phyloP scores from a whole-genome alignment of 2,329 filamentous ascomycete species.

The Fusarium sulawesiense region DNA sequence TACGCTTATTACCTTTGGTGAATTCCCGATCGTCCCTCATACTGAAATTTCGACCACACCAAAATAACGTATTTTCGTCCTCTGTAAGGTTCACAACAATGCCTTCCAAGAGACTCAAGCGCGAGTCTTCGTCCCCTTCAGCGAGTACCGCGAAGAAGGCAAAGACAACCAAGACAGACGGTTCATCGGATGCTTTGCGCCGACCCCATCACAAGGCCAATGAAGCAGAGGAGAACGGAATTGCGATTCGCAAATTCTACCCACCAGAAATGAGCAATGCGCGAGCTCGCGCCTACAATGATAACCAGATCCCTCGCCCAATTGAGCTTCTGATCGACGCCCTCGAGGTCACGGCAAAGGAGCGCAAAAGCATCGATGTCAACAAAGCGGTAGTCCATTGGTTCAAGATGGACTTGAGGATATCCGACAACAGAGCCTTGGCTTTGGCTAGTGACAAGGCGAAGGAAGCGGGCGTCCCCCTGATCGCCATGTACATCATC shows the following conservation, averaged over 20 bases:
- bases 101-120: slow-evolving; percentile 46
- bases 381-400: slow-evolving; percentile 82
- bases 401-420: slow-evolving; percentile 87
- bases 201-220: slow-evolving; percentile 60
- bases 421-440: slow-evolving; percentile 78
- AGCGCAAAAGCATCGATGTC: slow-evolving; percentile 63
- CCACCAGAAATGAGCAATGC: slow-evolving; percentile 87
- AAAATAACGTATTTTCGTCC: background rate
- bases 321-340: slow-evolving; percentile 74
- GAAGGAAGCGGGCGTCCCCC: slow-evolving; percentile 72
- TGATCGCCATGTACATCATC: slow-evolving; percentile 82
- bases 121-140: slow-evolving; percentile 41
- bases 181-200: slow-evolving; percentile 51
- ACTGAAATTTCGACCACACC: background rate
- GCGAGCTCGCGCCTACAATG: slow-evolving; percentile 78
- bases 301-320: slow-evolving; percentile 76
- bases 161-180: slow-evolving; percentile 47
- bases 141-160: slow-evolving; percentile 48
- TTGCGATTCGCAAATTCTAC: slow-evolving; percentile 81
- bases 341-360: slow-evolving; percentile 68
- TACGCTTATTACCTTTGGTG: background rate
- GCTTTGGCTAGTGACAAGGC: slow-evolving; percentile 74
- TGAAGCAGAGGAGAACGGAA: slow-evolving; percentile 65
- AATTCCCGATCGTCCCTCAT: background rate
- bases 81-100: slow-evolving; percentile 41